A percentile compares a stretch with the other conserved stretches of the same genome.
Evolutionary conservation across 306 rosid species (phyloP).

Genomic region (Cucurbita ficifolia): DNA sequence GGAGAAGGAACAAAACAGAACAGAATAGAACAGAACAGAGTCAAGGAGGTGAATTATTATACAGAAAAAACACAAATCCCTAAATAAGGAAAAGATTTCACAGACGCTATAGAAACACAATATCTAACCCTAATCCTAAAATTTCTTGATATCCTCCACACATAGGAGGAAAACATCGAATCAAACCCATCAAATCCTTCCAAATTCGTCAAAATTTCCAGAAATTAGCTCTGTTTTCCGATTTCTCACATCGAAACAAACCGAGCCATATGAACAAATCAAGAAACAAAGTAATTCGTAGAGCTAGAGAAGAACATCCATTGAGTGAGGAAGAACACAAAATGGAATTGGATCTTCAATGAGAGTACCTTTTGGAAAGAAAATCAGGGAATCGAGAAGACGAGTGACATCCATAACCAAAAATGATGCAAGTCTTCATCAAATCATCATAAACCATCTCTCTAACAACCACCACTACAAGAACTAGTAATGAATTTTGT

Average conservation of each 20-base stretch:
- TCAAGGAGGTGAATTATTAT: conserved; percentile 16
- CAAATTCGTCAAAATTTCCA: conserved; percentile 5
- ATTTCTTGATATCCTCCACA: conserved; percentile 39
- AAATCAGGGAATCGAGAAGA: conserved; percentile 54
- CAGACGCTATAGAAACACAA: conserved; percentile 39
- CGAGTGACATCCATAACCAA: conserved; percentile 36
- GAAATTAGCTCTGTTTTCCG: background rate
- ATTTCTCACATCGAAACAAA: background rate
- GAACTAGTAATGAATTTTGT: background rate
- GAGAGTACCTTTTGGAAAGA: conserved; percentile 57
- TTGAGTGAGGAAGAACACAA: conserved; percentile 12
- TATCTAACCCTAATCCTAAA: conserved; percentile 28
- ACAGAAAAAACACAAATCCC: conserved; percentile 4
- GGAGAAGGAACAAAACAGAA: conserved; percentile 4
- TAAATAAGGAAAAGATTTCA: conserved; percentile 12
- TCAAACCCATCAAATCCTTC: conserved; percentile 44
- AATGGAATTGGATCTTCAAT: conserved; percentile 28
- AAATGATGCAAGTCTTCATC: conserved; percentile 39
- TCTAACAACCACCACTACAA: background rate
- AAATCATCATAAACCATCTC: conserved; percentile 42
- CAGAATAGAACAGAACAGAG: conserved; percentile 2
- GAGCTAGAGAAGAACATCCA: background rate
- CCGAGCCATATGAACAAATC: background rate
- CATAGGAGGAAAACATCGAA: conserved; percentile 48
- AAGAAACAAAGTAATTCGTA: background rate